Evolutionary conservation across 1,284 basidiomycete species (phyloP).

Genomic region (Cutaneotrichosporon sp.): DNA sequence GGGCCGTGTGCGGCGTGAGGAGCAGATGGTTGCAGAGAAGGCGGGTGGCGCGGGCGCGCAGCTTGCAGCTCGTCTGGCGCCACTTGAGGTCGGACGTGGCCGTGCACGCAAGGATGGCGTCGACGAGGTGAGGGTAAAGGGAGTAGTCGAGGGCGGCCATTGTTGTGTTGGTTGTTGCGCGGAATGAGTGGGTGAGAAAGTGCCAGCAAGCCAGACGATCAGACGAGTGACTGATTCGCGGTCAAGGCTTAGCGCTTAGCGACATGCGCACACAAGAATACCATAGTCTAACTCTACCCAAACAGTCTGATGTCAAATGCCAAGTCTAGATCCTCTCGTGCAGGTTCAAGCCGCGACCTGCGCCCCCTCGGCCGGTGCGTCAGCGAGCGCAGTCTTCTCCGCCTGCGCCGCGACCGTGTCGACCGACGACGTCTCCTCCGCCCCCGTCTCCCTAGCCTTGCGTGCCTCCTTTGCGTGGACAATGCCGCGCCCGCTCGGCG

Average conservation of each 20-base stretch:
- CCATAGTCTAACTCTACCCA: neutral
- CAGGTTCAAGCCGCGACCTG: too few species aligned
- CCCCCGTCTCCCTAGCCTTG: neutral
- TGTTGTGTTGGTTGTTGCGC: neutral
- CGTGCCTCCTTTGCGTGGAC: conserved; percentile 1
- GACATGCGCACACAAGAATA: neutral
- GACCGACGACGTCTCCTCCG: neutral
- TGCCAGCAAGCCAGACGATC: too few species aligned
- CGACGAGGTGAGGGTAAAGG: neutral
- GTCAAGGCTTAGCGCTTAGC: too few species aligned
- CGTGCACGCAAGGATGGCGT: neutral
- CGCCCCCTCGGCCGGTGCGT: too few species aligned
- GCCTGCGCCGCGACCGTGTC: neutral
- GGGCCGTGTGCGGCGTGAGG: too few species aligned
- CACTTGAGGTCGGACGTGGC: neutral
- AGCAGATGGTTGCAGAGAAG: neutral
- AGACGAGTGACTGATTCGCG: too few species aligned
- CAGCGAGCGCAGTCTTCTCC: too few species aligned
- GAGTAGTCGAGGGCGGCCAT: neutral
- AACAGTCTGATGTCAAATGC: too few species aligned
- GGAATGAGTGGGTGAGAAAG: neutral
- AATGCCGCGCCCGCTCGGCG: conserved; percentile 48
- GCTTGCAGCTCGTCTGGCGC: neutral
- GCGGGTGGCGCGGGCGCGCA: neutral
- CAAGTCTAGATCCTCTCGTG: too few species aligned